Percentiles rank a stretch among this genome's conserved stretches.
These are phyloP conservation scores for Sclerotinia glacialis DNA, from an alignment of 2,329 filamentous ascomycete species.

Conservation along the genomic window DNA sequence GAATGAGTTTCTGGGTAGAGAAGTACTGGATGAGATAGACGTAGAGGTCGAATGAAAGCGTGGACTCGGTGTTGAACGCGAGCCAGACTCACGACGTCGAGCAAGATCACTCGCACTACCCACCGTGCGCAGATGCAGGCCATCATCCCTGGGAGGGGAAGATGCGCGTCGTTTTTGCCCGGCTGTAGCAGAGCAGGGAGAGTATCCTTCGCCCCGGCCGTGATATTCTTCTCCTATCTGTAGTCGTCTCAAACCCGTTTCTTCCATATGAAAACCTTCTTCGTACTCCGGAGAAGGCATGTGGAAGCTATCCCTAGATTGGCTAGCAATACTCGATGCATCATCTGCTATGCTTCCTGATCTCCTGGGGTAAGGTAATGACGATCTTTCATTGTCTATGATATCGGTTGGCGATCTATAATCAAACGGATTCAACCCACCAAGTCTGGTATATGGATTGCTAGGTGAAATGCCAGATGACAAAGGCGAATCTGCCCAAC, in stretches of 20 bases:
- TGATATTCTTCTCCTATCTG: slow-evolving; percentile 51
- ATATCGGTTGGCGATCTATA: slow-evolving; percentile 37
- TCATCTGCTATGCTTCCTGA: slow-evolving; percentile 50
- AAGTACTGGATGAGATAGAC: slow-evolving; percentile 65
- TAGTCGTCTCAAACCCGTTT: slow-evolving; percentile 50
- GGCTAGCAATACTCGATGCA: slow-evolving; percentile 47
- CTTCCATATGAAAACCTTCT: slow-evolving; percentile 51
- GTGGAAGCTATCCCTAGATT: slow-evolving; percentile 59
- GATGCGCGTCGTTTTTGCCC: slow-evolving; percentile 64
- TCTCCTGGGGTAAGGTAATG: slow-evolving; percentile 41
- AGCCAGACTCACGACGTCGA: slow-evolving; percentile 47
- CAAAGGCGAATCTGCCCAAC: slow-evolving; percentile 37
- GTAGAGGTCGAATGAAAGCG: slow-evolving; percentile 56
- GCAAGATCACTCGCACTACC: slow-evolving; percentile 40
- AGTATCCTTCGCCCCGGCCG: slow-evolving; percentile 36
- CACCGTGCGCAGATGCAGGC: slow-evolving; percentile 37
- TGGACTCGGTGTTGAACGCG: slow-evolving; percentile 53
- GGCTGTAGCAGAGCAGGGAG: slow-evolving; percentile 40
- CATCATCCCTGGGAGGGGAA: slow-evolving; percentile 55
- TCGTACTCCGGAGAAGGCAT: slow-evolving; percentile 43
- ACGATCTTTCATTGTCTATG: slow-evolving; percentile 37
- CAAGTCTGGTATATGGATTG: slow-evolving; percentile 32
- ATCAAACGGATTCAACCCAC: slow-evolving; percentile 31
- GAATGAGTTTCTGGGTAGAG: slow-evolving; percentile 59
- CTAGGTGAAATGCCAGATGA: slow-evolving; percentile 37